Conservation (phyloP, 805 yeast species). For the Ogataea haglerorum region DNA sequence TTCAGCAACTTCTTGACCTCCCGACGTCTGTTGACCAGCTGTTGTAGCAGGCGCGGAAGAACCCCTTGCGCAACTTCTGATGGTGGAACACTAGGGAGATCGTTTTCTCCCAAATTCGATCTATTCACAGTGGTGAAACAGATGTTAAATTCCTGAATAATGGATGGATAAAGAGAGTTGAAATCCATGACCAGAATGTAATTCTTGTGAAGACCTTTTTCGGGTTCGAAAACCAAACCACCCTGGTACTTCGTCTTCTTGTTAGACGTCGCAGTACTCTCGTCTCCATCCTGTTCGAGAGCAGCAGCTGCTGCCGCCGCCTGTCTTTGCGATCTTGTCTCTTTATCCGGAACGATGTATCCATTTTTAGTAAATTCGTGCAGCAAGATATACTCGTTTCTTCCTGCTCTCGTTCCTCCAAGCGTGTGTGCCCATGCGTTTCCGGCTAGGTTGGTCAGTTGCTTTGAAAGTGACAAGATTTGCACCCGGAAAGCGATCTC, state of each 20-base stretch:
- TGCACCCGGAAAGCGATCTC: slow-evolving; percentile 80
- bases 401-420: slow-evolving; percentile 92
- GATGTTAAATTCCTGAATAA: slow-evolving; percentile 94
- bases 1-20: slow-evolving; percentile 87
- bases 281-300: slow-evolving; percentile 35
- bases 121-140: slow-evolving; percentile 95
- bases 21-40: slow-evolving; percentile 85
- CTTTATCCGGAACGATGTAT: slow-evolving; percentile 78
- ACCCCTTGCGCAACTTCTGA: slow-evolving; percentile 66
- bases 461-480: slow-evolving; percentile 83
- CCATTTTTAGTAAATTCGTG: slow-evolving; percentile 85
- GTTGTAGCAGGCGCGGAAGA: slow-evolving; percentile 76
- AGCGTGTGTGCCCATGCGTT: slow-evolving; percentile 96
- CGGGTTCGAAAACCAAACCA: slow-evolving; percentile 93
- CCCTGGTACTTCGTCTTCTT: slow-evolving; percentile 33
- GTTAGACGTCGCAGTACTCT: slow-evolving; percentile 46
- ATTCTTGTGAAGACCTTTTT: slow-evolving; percentile 87
- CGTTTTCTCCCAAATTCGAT: slow-evolving; percentile 39
- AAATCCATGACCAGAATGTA: slow-evolving; percentile 94
- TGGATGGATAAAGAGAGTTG: slow-evolving; percentile 94
- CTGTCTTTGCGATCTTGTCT: slow-evolving; percentile 35
- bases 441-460: slow-evolving; percentile 90
- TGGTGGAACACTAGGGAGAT: slow-evolving; percentile 68
- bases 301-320: slow-evolving; percentile 21
- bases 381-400: slow-evolving; percentile 87